Base-by-base conservation (phyloP, 2,329 filamentous ascomycete species). In the Sporothrix sp. region DNA sequence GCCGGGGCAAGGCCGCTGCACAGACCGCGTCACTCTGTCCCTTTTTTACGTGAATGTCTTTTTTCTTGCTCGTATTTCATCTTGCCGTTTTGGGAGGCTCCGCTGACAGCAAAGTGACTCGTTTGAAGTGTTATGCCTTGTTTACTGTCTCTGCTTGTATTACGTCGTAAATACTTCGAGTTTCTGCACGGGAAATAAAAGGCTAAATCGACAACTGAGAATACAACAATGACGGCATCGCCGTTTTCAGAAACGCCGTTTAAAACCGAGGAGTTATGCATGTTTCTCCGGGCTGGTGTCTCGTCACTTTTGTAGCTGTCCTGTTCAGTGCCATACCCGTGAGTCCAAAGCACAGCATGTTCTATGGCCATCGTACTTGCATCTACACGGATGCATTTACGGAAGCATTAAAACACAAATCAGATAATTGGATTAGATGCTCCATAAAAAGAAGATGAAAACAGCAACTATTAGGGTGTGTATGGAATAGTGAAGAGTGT, bases 401-500 rank as follows among this genome's bases (percentile, higher is more conserved):
- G n/a, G n/a, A n/a, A n/a, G n/a, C n/a, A n/a, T n/a, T n/a, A n/a
- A n/a, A n/a, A n/a, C n/a, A n/a, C 3, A 47, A 21, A 47, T 13
- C 10, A 37, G 8, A 20, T 36, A 48, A 43, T n/a, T 36, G 28
- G n/a, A 47, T 13, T 11, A 37, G 8, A 20, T 36, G 39, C 37
- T n/a, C 30, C 21, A n/a, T n/a, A n/a, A n/a, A n/a, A n/a, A n/a
- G n/a, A n/a, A n/a, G n/a, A n/a, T n/a, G n/a, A n/a, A n/a, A n/a
- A n/a, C 40, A 35, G 20, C 16, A 45, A 52, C 45, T 49, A 52
- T 49, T 49, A 52, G 45, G 40, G 50, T 38, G 37, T 48, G 38
- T 33, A 36, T 40, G 23, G 18, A 30, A n/a, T 47, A 21, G n/a
- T 43, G 18, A 44, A 33, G 32, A 28, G 38, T 40, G 25, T 28